These are phyloP conservation scores for Epipyxis sp. DNA, from an alignment of 108 stramenopile genomes.

Conservation along the genomic window DNA sequence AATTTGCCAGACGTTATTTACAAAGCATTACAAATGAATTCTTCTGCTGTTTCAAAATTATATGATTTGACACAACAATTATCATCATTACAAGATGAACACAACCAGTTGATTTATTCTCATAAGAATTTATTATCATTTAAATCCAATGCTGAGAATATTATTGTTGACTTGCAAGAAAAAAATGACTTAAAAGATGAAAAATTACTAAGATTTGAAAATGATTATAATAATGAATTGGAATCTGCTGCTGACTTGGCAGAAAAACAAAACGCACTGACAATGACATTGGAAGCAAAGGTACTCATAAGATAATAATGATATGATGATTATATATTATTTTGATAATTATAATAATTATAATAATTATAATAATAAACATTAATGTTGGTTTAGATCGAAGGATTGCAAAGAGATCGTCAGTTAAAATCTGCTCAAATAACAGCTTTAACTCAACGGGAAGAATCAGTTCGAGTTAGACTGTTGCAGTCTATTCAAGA, in stretches of 20 bases:
- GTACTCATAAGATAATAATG: no score
- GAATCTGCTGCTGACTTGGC: constrained; percentile 16
- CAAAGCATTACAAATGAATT: no score
- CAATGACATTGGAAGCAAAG: constrained; percentile 24
- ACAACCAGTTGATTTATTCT: no score
- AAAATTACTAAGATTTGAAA: neutral
- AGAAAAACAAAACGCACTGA: constrained; percentile 26
- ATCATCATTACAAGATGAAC: no score
- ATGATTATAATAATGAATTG: neutral
- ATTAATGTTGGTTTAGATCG: neutral
- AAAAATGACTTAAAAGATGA: neutral
- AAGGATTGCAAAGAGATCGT: neutral
- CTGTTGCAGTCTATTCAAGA: no score
- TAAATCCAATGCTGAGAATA: no score
- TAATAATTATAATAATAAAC: neutral
- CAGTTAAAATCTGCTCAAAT: constrained; percentile 7
- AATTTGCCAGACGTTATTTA: no score
- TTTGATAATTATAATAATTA: no score
- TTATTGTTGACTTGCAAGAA: constrained; percentile 1
- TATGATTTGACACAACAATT: no score
- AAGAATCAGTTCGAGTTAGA: neutral
- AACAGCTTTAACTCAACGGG: constrained; percentile 5
- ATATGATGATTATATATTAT: no score
- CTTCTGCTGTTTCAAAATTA: no score
- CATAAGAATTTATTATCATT: no score